Base-by-base conservation (phyloP, 2,329 filamentous ascomycete genomes). In the Pseudocercospora fuligena region DNA sequence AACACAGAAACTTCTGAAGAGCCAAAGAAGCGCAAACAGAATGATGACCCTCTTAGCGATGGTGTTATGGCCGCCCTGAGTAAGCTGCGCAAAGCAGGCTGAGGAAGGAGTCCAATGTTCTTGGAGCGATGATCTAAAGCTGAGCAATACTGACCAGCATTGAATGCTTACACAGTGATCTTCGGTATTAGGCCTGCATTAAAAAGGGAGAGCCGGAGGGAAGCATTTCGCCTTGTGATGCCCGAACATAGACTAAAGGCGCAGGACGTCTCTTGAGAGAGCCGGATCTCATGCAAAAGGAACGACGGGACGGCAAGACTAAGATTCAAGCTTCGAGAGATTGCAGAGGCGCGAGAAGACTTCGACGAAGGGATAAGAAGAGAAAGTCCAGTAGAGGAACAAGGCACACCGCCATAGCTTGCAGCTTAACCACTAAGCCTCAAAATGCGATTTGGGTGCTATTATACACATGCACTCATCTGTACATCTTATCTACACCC, bases 31-130 rank as follows among this genome's bases (percentile, higher is more conserved):
- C 74, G 78, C 36, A 80, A 81, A 69, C 73, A 74, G 27, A 73
- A 74, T 54, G 78, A 82, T 14, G 81, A 83, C 58, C 78, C 80
- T n/a, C 73, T 88, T 67, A 85, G 82, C 70, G 86, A 88, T 58
- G 87, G 87, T 9, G 83, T 89, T 60, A 83, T 85, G 79, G 85
- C 86, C 31, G 87, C 87, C 5, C 74, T 89, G 60, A 84, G 82
- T 57, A 88, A 84, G 70, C 75, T 89, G 58, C 80, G 87, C 57
- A 77, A 79, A 63, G 47, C 66, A 14, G 51, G 54, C 49, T 67
- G 61, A 62, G 27, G n/a, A 16, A 31, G 27, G 23, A 29, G 3
- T n/a, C 2, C 25, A 19, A 23, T 21, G 7, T 43, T 43, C 5
- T 6, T 19, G 5, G 40, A 43, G 40, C n/a, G 1, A n/a, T 16